A percentile compares a stretch with the other conserved stretches of the same genome.
Conservation (phyloP, 768 basidiomycete species). For the Filobasidium floriforme region DNA sequence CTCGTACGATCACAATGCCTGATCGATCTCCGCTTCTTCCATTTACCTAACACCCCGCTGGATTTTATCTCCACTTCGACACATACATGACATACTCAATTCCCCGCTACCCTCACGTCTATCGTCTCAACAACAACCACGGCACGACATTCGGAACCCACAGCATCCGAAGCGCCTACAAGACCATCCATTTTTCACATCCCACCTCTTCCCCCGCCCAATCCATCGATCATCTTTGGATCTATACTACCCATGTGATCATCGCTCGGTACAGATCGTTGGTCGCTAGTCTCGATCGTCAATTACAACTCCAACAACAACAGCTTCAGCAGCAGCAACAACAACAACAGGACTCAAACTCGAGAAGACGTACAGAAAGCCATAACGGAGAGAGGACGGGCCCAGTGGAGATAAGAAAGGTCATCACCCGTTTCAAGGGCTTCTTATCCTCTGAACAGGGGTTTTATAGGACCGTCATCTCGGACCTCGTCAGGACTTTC, state of each 20-base stretch:
- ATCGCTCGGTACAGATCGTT: slow-evolving; percentile 34
- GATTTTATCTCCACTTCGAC: too few relatives aligned
- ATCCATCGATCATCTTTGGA: slow-evolving; percentile 40
- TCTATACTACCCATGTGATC: slow-evolving; percentile 38
- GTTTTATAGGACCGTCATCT: slow-evolving; percentile 76
- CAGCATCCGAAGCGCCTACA: slow-evolving; percentile 2
- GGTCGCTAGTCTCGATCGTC: slow-evolving; percentile 25
- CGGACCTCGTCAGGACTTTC: slow-evolving; percentile 66
- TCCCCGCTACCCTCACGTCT: too few relatives aligned
- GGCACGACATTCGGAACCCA: background rate
- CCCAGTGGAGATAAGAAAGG: slow-evolving; percentile 74
- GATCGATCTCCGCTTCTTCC: background rate
- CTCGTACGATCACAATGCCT: too few relatives aligned
- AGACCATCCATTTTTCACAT: slow-evolving; percentile 28
- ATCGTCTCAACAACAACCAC: too few relatives aligned
- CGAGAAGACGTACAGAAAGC: too few relatives aligned
- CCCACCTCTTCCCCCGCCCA: slow-evolving; percentile 34
- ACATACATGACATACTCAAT: too few relatives aligned
- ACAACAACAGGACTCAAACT: slow-evolving; percentile 16
- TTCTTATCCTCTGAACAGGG: slow-evolving; percentile 84
- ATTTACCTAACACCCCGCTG: too few relatives aligned
- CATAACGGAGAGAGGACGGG: slow-evolving; percentile 55
- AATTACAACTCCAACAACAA: slow-evolving; percentile 7
- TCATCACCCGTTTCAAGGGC: slow-evolving; percentile 77
- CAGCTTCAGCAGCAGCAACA: background rate